Base-by-base conservation (phyloP, 2,329 filamentous ascomycete species). In the Leptoxyphium fumago region DNA sequence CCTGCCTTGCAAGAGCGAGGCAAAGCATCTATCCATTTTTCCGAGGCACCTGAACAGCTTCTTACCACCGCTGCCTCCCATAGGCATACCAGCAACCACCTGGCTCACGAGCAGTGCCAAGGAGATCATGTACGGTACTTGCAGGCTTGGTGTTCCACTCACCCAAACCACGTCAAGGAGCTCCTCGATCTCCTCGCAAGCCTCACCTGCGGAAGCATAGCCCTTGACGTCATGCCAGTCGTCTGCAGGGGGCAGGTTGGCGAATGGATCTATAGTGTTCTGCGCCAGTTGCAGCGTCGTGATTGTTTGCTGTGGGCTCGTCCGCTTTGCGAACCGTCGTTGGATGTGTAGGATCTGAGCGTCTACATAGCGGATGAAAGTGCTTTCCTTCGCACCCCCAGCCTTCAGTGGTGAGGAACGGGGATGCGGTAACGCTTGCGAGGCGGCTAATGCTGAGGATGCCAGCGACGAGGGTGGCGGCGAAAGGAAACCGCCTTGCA, bases 1-100 rank as follows among this genome's bases (percentile, higher is more conserved):
- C 45, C 73, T 65, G 2, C 83, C 82, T 18, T 70, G 66, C 1
- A 94, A 59, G 9, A 95, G 67, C 46, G 81, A 84, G 1, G 83
- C 76, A 57, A 95, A 94, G 34, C 84, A 84, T 53, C 81, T 75
- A 56, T 95, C 89, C 15, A 95, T 68, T 61, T 93, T 95, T 40
- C 72, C 71, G 2, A 94, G 67, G 0, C 89, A 59, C 1, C 69
- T 63, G 55, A 95, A 87, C 0, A 83, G 82, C 1, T 77, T 64
- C n/a, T 68, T 70, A 0, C 83, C 78, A 1, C 75, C 68, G 2
- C 82, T 76, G 5, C 32, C 32, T 13, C 32, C 32, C 15, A 36
- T 15, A 0, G 78, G 73, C 59, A 94, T 94, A 8, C 78, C 75
- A 3, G 77, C 68, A 2, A 94, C 71, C 59, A 83, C 87, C 14